phyloP scores from a whole-genome alignment of 2,329 filamentous ascomycete genomes.

The Furcasterigmium sp. region DNA sequence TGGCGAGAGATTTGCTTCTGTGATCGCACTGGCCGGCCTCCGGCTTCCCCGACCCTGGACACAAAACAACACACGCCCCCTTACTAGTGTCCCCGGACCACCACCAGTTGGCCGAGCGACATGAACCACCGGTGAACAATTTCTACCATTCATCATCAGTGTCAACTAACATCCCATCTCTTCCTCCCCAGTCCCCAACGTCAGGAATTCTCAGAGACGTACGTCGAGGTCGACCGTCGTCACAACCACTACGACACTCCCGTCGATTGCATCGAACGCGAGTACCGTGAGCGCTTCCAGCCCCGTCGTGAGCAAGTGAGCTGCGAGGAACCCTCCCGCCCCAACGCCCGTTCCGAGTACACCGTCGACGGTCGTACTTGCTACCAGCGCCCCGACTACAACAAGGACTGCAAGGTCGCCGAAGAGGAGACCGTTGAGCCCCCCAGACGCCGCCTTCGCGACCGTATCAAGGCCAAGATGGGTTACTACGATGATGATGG shows the following conservation, averaged over 20 bases:
- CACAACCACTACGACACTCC: slow-evolving; percentile 41
- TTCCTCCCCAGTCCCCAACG: slow-evolving; percentile 22
- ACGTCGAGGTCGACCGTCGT: slow-evolving; percentile 59
- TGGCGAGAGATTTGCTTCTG: slow-evolving; percentile 1
- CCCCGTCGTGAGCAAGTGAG: slow-evolving; percentile 34
- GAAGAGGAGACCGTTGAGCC: slow-evolving; percentile 55
- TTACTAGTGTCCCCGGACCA: slow-evolving; percentile 3
- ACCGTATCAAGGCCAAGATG: slow-evolving; percentile 50
- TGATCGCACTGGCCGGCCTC: neutral
- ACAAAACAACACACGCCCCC: neutral
- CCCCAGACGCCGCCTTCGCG: slow-evolving; percentile 27
- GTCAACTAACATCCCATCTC: slow-evolving; percentile 15
- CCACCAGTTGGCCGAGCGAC: slow-evolving; percentile 13
- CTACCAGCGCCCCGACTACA: slow-evolving; percentile 36
- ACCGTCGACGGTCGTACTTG: slow-evolving; percentile 30
- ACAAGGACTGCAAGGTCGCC: slow-evolving; percentile 50
- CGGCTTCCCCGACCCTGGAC: neutral
- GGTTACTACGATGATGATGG: slow-evolving; percentile 61
- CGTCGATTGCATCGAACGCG: slow-evolving; percentile 61
- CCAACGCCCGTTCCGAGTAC: slow-evolving; percentile 26
- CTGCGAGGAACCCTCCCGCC: slow-evolving; percentile 27
- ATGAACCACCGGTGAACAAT: slow-evolving; percentile 2
- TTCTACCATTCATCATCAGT: neutral
- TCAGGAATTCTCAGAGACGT: slow-evolving; percentile 53
- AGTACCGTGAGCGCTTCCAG: slow-evolving; percentile 59